phyloP scores from a whole-genome alignment of 2,329 filamentous ascomycete species.

The Drechmeria coniospora region DNA sequence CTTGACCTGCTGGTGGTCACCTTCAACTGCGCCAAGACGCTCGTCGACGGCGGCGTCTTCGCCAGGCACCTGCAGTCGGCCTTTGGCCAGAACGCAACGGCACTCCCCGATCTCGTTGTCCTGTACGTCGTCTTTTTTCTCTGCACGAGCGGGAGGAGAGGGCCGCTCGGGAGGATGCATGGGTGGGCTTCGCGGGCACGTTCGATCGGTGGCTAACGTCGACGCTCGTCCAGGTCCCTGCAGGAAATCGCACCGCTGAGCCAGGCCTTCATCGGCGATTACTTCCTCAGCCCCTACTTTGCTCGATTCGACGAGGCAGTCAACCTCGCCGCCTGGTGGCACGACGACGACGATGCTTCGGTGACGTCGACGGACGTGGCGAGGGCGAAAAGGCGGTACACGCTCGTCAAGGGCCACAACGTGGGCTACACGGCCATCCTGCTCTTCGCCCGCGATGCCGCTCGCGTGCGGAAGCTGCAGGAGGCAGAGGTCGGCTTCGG shows the following conservation, averaged over 20 bases:
- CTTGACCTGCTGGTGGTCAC: slow-evolving; percentile 68
- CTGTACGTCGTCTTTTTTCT: slow-evolving; percentile 24
- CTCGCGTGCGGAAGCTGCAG: slow-evolving; percentile 48
- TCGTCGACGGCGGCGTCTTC: slow-evolving; percentile 56
- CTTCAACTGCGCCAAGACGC: slow-evolving; percentile 70
- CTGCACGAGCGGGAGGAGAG: no score
- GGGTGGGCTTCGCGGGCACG: no score
- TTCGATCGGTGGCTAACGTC: no score
- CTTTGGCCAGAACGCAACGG: slow-evolving; percentile 32
- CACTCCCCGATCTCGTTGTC: slow-evolving; percentile 38
- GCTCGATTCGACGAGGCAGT: slow-evolving; percentile 56
- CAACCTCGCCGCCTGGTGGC: slow-evolving; percentile 44
- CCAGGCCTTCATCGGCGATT: slow-evolving; percentile 72
- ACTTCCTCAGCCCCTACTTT: slow-evolving; percentile 64
- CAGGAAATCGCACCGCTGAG: slow-evolving; percentile 83
- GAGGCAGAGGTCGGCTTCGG: slow-evolving; percentile 78
- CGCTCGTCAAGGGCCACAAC: slow-evolving; percentile 55
- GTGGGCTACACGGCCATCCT: slow-evolving; percentile 83
- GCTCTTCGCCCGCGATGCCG: slow-evolving; percentile 57
- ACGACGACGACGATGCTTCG: slow-evolving; percentile 9
- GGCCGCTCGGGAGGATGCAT: no score
- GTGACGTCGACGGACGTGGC: slow-evolving; percentile 4
- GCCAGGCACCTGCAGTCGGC: slow-evolving; percentile 51
- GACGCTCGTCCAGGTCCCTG: slow-evolving; percentile 41
- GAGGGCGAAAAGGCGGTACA: slow-evolving; percentile 36